Evolutionary conservation across 2,329 filamentous ascomycete genomes (phyloP).

Genomic region (Emydomyces testavorans): DNA sequence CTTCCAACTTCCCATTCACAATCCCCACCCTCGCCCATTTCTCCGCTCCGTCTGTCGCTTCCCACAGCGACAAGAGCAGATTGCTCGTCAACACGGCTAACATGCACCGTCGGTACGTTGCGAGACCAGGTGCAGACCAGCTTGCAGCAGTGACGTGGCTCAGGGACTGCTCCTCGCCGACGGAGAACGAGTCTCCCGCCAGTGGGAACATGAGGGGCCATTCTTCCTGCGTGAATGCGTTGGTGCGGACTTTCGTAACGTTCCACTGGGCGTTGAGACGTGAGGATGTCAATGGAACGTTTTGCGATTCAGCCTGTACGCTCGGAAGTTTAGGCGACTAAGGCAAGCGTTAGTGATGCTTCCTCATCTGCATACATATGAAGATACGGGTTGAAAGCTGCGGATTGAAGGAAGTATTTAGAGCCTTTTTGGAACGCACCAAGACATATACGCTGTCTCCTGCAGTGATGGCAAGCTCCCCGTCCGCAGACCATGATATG

Average conservation of each 20-base stretch:
- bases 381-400: no score
- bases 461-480: conserved; percentile 46
- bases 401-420: no score
- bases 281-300: background rate
- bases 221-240: conserved; percentile 43
- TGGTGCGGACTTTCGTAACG: conserved; percentile 36
- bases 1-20: conserved; percentile 40
- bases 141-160: conserved; percentile 40
- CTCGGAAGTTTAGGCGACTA: conserved; percentile 26
- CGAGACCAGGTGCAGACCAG: conserved; percentile 49
- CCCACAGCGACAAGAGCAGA: conserved; percentile 46
- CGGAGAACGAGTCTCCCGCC: conserved; percentile 39
- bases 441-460: conserved; percentile 46
- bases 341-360: background rate
- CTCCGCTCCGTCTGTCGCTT: conserved; percentile 35
- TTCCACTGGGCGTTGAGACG: conserved; percentile 26
- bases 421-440: conserved; percentile 28
- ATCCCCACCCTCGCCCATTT: conserved; percentile 44
- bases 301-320: background rate
- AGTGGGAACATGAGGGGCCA: conserved; percentile 39
- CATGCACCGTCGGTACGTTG: conserved; percentile 42
- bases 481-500: conserved; percentile 49
- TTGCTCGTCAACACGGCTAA: conserved; percentile 48
- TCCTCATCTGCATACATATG: background rate
- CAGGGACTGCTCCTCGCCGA: conserved; percentile 48